A percentile compares a stretch with the other conserved stretches of the same genome.
These are phyloP conservation scores for Populus tremula DNA, from an alignment of 345 rosid species.

Conservation along the genomic window DNA sequence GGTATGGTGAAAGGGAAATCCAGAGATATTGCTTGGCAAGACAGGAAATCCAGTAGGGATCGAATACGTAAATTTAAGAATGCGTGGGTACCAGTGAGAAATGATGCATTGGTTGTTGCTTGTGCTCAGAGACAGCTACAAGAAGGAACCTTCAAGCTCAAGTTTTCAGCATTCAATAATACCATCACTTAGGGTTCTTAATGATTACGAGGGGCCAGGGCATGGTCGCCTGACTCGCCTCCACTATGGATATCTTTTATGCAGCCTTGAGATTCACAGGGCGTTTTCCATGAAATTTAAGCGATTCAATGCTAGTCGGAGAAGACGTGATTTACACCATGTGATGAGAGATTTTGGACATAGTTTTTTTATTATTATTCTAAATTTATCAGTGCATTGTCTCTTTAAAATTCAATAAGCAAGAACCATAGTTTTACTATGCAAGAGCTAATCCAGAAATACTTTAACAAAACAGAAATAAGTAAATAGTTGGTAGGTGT, in stretches of 20 bases:
- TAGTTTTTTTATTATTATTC: too few relatives aligned
- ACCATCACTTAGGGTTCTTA: slow-evolving; percentile 1
- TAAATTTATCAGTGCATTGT: too few relatives aligned
- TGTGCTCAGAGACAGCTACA: slow-evolving; percentile 14
- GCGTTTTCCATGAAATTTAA: neutral
- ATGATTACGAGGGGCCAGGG: neutral
- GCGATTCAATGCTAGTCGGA: neutral
- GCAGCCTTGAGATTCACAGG: neutral
- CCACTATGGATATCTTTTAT: neutral
- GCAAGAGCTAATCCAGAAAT: too few relatives aligned
- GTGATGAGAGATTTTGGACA: neutral
- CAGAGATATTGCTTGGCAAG: slow-evolving; percentile 35
- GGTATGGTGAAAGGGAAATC: slow-evolving; percentile 10
- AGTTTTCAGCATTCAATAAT: slow-evolving; percentile 11
- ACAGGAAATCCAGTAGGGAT: slow-evolving; percentile 22
- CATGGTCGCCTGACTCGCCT: neutral
- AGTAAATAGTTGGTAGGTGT: too few relatives aligned
- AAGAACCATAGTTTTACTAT: too few relatives aligned
- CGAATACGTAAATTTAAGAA: neutral
- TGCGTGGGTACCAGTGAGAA: neutral
- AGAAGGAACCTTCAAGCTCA: slow-evolving; percentile 21
- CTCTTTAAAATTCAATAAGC: too few relatives aligned
- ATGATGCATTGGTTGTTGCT: slow-evolving; percentile 19
- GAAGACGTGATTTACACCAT: neutral
- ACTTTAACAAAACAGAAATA: too few relatives aligned